Percentiles rank a stretch among this genome's conserved stretches.
phyloP scores from a whole-genome alignment of 306 rosid species.

The Mimosa pudica region DNA sequence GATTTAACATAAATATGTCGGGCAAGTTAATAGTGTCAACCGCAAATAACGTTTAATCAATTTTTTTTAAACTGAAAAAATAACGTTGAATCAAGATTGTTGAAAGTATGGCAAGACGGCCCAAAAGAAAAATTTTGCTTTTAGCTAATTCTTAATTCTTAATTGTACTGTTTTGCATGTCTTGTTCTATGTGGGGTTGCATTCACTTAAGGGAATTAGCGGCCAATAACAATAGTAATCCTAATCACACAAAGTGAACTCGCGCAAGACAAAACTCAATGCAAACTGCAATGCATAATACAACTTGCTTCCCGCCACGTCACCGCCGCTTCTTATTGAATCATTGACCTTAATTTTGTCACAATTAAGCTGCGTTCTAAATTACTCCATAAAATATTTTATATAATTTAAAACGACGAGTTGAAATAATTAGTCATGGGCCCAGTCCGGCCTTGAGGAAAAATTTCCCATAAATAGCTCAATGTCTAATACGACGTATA shows the following conservation, averaged over 20 bases:
- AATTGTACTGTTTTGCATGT: neutral
- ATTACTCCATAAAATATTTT: no score
- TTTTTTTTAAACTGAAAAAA: no score
- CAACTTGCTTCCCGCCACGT: constrained; percentile 16
- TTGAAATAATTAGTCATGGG: neutral
- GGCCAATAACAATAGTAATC: no score
- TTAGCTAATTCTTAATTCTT: neutral
- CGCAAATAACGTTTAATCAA: no score
- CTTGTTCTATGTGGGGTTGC: neutral
- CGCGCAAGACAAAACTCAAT: neutral
- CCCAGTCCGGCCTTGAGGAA: constrained; percentile 34
- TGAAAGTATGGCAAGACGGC: neutral
- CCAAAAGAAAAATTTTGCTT: neutral
- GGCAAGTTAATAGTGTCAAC: neutral
- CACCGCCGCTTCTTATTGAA: constrained; percentile 18
- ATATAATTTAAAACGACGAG: neutral
- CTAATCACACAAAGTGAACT: neutral
- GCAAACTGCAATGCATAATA: neutral
- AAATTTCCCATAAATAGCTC: constrained; percentile 25
- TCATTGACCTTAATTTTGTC: constrained; percentile 28
- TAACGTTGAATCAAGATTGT: neutral
- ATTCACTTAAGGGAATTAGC: neutral
- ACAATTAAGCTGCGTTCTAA: neutral
- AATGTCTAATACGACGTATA: constrained; percentile 39
- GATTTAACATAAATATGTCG: neutral